Base-by-base conservation (phyloP, 164 flowering plant species). In the Liriodendron chinense region DNA sequence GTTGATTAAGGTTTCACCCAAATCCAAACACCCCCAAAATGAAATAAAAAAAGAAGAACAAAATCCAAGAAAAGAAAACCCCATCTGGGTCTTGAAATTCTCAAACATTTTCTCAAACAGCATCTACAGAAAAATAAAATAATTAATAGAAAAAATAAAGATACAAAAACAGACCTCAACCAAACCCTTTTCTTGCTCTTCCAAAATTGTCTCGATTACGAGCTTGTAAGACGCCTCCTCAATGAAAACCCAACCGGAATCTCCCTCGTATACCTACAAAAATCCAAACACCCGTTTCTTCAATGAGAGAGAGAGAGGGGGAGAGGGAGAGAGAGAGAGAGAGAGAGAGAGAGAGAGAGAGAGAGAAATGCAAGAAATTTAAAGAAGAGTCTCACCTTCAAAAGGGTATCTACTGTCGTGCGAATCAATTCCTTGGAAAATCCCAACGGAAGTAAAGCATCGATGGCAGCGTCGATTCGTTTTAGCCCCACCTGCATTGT, bases 231-330 rank as follows among this genome's bases (percentile, higher is more conserved):
- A 79, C 59, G 14, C 78, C n/a, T 85, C 90, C 75, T 89, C 92
- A 43, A 89, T 84, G 76, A 89, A 89, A 16, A 26, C n/a, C 90
- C 90, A 89, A 9, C 88, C 89, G 0, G 75, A 77, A 23, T 84
- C 83, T 28, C 85, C 85, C 8, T 61, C 89, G 61, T 86, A 86
- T 26, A 78, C 81, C 88, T 86, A 48, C 4, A 57, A 20, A 26
- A 67, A 10, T 16, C 59, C 21, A 26, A n/a, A 47, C 20, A 12
- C 53, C 56, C 25, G 9, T 69, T 47, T n/a, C 53, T 21, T 47
- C 56, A 47, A 47, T 22, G 21, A 3, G 1, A 67, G 48, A 34
- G 26, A 64, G 67, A 64, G 23, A 34, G 43, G 6, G 43, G 6
- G 43, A 34, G 43, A 34, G 43, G 6, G 43, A 34, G 43, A 34